phyloP scores from a whole-genome alignment of 495 filamentous ascomycete species.

The Trichocladium antarcticum region DNA sequence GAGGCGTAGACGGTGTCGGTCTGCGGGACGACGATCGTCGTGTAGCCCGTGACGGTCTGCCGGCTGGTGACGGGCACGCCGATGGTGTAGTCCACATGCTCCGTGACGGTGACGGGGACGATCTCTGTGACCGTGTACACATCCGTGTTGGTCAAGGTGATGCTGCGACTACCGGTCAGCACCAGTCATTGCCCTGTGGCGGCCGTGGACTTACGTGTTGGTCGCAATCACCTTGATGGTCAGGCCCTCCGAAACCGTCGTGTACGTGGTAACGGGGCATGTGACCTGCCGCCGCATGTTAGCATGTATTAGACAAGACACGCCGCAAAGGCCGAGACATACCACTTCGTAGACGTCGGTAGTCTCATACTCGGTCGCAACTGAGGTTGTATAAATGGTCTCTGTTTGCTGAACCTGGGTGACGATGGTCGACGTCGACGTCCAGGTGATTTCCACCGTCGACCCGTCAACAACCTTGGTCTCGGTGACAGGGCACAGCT shows the following conservation, averaged over 20 bases:
- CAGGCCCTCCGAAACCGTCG: slow-evolving; percentile 32
- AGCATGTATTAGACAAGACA: not conserved
- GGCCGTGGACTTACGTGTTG: slow-evolving; percentile 22
- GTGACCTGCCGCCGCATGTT: slow-evolving; percentile 16
- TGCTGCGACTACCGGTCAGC: too few relatives aligned
- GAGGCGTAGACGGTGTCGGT: slow-evolving; percentile 15
- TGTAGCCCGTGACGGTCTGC: slow-evolving; percentile 20
- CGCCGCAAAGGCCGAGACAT: not conserved
- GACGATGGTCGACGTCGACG: slow-evolving; percentile 30
- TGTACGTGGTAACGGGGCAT: slow-evolving; percentile 33
- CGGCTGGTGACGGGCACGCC: slow-evolving; percentile 6
- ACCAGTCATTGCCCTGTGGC: not conserved
- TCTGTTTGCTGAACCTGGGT: slow-evolving; percentile 15
- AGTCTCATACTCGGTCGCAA: slow-evolving; percentile 30
- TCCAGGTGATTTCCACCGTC: slow-evolving; percentile 34
- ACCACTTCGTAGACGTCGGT: slow-evolving; percentile 33
- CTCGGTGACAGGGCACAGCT: slow-evolving; percentile 35
- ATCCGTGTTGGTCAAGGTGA: slow-evolving; percentile 30
- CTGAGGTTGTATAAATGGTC: slow-evolving; percentile 25
- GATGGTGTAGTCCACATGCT: slow-evolving; percentile 9
- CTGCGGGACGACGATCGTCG: slow-evolving; percentile 19
- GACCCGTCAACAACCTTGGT: slow-evolving; percentile 33
- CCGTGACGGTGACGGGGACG: slow-evolving; percentile 16
- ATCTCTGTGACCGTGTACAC: slow-evolving; percentile 21
- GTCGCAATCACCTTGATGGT: slow-evolving; percentile 35